phyloP scores from a whole-genome alignment of 1,139 yeast genomes.

The Candida tetrigidarum region DNA sequence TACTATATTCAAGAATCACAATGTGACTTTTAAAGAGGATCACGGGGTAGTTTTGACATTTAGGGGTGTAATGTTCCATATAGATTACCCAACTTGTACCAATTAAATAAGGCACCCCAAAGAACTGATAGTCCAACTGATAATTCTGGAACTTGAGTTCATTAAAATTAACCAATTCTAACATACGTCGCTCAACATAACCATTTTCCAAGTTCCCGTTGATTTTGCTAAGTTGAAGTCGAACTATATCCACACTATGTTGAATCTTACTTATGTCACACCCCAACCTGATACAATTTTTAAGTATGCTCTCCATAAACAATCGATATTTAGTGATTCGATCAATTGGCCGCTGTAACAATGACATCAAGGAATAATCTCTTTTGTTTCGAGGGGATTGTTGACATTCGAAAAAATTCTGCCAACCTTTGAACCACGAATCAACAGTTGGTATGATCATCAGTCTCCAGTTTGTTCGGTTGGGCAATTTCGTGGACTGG shows the following conservation, averaged over 20 bases:
- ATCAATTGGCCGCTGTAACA: conserved; percentile 57
- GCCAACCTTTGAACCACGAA: conserved; percentile 35
- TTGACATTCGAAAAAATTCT: conserved; percentile 45
- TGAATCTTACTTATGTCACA: conserved; percentile 2
- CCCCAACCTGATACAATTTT: conserved; percentile 19
- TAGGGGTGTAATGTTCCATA: conserved; percentile 28
- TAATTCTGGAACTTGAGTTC: conserved; percentile 13
- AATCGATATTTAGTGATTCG: conserved; percentile 56
- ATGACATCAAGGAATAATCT: conserved; percentile 53
- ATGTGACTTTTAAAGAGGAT: conserved; percentile 57
- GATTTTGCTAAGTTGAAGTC: conserved; percentile 8
- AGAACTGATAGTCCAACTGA: conserved; percentile 31
- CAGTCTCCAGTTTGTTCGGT: conserved; percentile 3
- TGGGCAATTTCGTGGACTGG: background rate
- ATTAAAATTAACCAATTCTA: conserved; percentile 18
- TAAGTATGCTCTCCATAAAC: conserved; percentile 45
- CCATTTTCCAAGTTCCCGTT: conserved; percentile 9
- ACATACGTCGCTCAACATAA: background rate
- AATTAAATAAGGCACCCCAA: conserved; percentile 43
- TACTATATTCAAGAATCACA: conserved; percentile 27
- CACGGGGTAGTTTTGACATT: conserved; percentile 34
- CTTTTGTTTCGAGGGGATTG: conserved; percentile 32
- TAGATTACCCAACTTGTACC: conserved; percentile 48
- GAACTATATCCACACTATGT: conserved; percentile 7
- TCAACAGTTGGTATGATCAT: conserved; percentile 1